Conservation (phyloP, 2,329 filamentous ascomycete genomes). For the Fusarium musae region DNA sequence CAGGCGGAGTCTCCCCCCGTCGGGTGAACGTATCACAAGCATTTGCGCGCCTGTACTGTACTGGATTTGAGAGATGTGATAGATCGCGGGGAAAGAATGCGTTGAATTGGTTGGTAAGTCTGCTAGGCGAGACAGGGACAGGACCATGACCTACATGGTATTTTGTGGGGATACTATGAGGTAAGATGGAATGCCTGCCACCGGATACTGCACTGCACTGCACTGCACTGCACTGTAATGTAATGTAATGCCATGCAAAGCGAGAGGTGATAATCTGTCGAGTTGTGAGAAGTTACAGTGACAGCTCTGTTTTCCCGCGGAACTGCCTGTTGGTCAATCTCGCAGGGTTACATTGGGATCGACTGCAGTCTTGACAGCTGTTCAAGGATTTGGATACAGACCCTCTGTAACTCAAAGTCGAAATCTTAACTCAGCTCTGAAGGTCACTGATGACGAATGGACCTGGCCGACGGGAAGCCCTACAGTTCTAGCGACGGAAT, state of each 20-base stretch:
- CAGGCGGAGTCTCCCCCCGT: not conserved
- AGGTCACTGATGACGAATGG: not conserved
- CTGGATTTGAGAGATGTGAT: constrained; percentile 28
- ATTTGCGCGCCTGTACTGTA: not conserved
- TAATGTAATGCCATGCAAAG: not conserved
- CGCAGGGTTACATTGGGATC: not conserved
- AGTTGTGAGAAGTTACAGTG: not conserved
- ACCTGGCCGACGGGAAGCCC: not conserved
- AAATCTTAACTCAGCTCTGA: not conserved
- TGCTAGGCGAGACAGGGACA: not conserved
- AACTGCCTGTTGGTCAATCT: not conserved
- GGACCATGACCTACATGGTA: not conserved
- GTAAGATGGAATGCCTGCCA: not conserved
- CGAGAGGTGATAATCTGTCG: not conserved
- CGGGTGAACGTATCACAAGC: not conserved
- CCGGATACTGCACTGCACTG: not conserved
- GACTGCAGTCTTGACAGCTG: not conserved
- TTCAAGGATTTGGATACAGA: not conserved
- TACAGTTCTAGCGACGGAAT: not conserved
- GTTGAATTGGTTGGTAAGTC: constrained; percentile 3
- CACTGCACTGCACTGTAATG: not conserved
- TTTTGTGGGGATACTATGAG: not conserved
- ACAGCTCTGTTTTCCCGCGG: not conserved
- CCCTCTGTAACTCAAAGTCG: not conserved
- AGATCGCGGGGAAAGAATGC: constrained; percentile 29